These are phyloP conservation scores for Phyllosticta citriasiana DNA, from an alignment of 2,329 filamentous ascomycete genomes.

Conservation along the genomic window DNA sequence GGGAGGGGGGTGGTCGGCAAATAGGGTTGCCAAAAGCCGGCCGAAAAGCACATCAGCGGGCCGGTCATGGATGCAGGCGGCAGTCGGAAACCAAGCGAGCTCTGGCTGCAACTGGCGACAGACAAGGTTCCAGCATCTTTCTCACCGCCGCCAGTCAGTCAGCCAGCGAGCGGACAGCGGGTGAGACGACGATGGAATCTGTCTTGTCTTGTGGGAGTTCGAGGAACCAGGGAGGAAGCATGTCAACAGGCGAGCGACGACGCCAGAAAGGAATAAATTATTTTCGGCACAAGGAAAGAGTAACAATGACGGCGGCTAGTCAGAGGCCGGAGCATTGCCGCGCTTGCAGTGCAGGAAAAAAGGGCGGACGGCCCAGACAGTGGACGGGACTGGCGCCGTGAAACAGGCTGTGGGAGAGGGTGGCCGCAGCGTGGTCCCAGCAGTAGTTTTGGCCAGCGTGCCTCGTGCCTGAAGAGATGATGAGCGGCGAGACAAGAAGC, in stretches of 20 bases:
- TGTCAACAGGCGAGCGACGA: background rate
- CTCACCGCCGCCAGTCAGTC: background rate
- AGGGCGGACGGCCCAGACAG: background rate
- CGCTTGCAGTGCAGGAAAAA: background rate
- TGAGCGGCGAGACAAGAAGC: background rate
- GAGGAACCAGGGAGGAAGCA: background rate
- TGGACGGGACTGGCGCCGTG: background rate
- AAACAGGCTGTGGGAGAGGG: background rate
- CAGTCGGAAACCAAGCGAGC: background rate
- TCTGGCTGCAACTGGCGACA: too few relatives aligned
- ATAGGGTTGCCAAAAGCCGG: too few relatives aligned
- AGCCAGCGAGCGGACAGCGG: too few relatives aligned
- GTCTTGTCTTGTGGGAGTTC: background rate
- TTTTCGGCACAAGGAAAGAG: too few relatives aligned
- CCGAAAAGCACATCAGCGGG: too few relatives aligned
- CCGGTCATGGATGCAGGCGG: too few relatives aligned
- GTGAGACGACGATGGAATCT: too few relatives aligned
- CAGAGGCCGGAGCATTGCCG: background rate
- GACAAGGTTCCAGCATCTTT: background rate
- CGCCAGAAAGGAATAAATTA: background rate
- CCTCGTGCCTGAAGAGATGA: background rate
- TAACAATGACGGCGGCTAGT: background rate
- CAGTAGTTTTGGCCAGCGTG: background rate
- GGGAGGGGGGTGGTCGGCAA: too few relatives aligned
- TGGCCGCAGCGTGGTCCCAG: background rate